These are phyloP conservation scores for Yamadazyma nakazawae DNA, from an alignment of 805 yeast species.

Conservation along the genomic window DNA sequence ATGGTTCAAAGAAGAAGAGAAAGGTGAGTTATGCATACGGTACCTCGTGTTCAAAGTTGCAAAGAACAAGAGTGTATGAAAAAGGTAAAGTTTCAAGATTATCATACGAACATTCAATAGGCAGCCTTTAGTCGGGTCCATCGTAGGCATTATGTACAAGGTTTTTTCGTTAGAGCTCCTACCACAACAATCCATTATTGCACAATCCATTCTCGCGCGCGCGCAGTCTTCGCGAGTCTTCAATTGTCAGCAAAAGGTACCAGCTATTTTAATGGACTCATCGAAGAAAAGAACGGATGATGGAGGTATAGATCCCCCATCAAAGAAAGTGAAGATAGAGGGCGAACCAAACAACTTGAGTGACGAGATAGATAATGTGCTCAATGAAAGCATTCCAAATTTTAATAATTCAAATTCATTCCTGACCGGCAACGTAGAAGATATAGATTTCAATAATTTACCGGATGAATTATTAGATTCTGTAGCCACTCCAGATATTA, in stretches of 20 bases:
- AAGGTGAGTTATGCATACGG: no score
- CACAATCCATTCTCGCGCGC: not conserved
- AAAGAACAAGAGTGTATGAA: no score
- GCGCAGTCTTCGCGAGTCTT: not conserved
- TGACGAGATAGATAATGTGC: slow-evolving; percentile 24
- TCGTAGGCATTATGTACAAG: no score
- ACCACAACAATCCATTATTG: no score
- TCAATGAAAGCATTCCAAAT: slow-evolving; percentile 15
- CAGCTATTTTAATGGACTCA: not conserved
- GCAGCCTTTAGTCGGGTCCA: no score
- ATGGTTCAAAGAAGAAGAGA: no score
- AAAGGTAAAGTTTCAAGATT: no score
- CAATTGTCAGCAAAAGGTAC: not conserved
- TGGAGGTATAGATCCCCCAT: not conserved
- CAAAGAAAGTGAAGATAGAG: slow-evolving; percentile 4
- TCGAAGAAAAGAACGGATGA: not conserved
- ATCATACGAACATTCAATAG: no score
- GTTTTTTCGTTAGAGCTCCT: no score
- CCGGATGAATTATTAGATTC: slow-evolving; percentile 16
- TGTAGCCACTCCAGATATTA: slow-evolving; percentile 14
- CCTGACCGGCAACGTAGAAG: not conserved
- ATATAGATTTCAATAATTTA: slow-evolving; percentile 14
- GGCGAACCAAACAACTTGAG: slow-evolving; percentile 6
- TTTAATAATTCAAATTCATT: not conserved
- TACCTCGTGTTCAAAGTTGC: no score